Conservation (phyloP, 106 monocot genomes). For the Acorus calamus region DNA sequence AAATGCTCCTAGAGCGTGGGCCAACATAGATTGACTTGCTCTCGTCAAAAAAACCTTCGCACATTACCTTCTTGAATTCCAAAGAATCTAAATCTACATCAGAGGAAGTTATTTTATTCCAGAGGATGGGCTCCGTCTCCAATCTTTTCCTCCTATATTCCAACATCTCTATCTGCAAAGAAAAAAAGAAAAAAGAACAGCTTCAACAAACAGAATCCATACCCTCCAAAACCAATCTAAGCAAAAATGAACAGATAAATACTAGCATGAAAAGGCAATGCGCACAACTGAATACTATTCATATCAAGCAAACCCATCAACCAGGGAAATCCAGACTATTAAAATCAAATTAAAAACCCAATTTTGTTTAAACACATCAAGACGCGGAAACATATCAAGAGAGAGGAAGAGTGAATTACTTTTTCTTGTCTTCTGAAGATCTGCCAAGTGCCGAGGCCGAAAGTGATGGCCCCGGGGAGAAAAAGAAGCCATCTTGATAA, state of each 20-base stretch:
- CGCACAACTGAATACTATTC: too few species aligned
- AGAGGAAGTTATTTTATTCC: slow-evolving; percentile 26
- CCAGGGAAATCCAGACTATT: too few species aligned
- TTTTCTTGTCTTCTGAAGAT: slow-evolving; percentile 78
- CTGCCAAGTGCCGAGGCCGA: slow-evolving; percentile 95
- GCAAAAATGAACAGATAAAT: too few species aligned
- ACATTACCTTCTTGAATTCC: slow-evolving; percentile 73
- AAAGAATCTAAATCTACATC: slow-evolving; percentile 19
- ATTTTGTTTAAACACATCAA: too few species aligned
- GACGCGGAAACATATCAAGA: too few species aligned
- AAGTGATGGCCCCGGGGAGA: slow-evolving; percentile 78
- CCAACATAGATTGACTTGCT: slow-evolving; percentile 64
- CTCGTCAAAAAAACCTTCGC: slow-evolving; percentile 78
- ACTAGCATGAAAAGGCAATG: too few species aligned
- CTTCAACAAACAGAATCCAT: too few species aligned
- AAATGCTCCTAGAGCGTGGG: slow-evolving; percentile 92
- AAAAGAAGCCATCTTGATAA: slow-evolving; percentile 69
- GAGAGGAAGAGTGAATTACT: slow-evolving; percentile 20
- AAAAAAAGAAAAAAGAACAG: not conserved
- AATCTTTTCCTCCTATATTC: slow-evolving; percentile 78
- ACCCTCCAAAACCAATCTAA: too few species aligned
- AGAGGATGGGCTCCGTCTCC: slow-evolving; percentile 74
- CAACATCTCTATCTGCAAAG: slow-evolving; percentile 72
- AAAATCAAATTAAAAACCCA: too few species aligned
- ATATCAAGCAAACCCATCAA: too few species aligned